Percentiles rank a stretch among this genome's conserved stretches.
Conservation (phyloP, 2,329 filamentous ascomycete genomes). For the Chaetomiaceae sp. region DNA sequence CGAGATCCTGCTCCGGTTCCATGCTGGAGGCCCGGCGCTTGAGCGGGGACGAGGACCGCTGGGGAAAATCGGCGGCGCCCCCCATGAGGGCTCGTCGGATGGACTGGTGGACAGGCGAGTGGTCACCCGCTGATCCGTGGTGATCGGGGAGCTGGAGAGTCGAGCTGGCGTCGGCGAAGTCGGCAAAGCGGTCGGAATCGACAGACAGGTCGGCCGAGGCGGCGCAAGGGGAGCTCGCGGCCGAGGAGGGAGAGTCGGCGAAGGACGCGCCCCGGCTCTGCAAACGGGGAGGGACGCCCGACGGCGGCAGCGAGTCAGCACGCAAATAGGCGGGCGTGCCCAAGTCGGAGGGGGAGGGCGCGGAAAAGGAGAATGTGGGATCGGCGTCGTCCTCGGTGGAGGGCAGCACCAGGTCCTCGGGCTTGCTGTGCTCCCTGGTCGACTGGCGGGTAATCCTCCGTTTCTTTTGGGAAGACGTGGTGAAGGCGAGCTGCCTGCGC, state of each 20-base stretch:
- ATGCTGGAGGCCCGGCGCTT: slow-evolving; percentile 59
- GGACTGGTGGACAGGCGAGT: slow-evolving; percentile 46
- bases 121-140: slow-evolving; percentile 37
- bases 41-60: slow-evolving; percentile 58
- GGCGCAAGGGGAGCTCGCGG: slow-evolving; percentile 52
- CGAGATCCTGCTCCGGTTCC: slow-evolving; percentile 42
- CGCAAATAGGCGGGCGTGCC: slow-evolving; percentile 37
- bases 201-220: slow-evolving; percentile 53
- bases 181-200: slow-evolving; percentile 48
- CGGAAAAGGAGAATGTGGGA: slow-evolving; percentile 44
- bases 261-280: slow-evolving; percentile 41
- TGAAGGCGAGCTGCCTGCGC: slow-evolving; percentile 61
- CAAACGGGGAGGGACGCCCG: slow-evolving; percentile 47
- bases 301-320: slow-evolving; percentile 40
- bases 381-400: slow-evolving; percentile 49
- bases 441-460: slow-evolving; percentile 55
- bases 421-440: slow-evolving; percentile 35
- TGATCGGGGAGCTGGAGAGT: slow-evolving; percentile 28
- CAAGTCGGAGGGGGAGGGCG: slow-evolving; percentile 34
- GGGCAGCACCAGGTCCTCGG: slow-evolving; percentile 41
- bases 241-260: slow-evolving; percentile 48
- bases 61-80: slow-evolving; percentile 50
- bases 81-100: slow-evolving; percentile 53
- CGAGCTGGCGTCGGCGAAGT: slow-evolving; percentile 37
- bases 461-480: slow-evolving; percentile 69